Base-by-base conservation (phyloP, 164 flowering plant species). In the Echeveria elegans region DNA sequence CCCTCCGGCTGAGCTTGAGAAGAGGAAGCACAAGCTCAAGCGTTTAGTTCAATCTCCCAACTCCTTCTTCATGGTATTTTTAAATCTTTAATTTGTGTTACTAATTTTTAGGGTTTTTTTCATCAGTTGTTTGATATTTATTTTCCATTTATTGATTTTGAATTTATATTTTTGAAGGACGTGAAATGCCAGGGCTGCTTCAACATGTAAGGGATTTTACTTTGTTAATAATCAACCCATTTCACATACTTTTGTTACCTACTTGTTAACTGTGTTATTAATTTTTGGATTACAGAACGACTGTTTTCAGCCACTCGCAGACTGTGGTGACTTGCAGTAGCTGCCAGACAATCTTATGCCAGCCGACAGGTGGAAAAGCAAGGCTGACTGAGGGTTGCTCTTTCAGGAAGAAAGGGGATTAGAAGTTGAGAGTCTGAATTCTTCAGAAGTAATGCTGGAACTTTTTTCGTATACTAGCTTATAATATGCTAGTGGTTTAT, bases 351-450 rank as follows among this genome's bases (percentile, higher is more conserved):
- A 59, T 68, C 12, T 70, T 73, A 66, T 73, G 75, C 71, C 75
- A 73, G 71, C 75, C 75, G 10, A 69, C 75, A 1, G 75, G 75
- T 31, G 75, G 75, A 14, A 43, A 47, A 1, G 72, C 75, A 6
- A 73, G 72, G 58, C 72, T 73, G 23, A 73, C 75, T 6, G 75
- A 73, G 66, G 75, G 75, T n/a, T 73, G 75, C 63, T 73, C 75
- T 63, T 73, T 73, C 65, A 73, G 75, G 69, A 73, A 36, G 63
- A 73, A 73, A 65, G 72, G 63, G 4, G 75, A 73, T n/a, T 73
- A 34, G 66, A 26, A 19, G 62, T 28, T 29, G 5, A 12, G 61
- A 14, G 32, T 14, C 4, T 4, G 2, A 12, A 56, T 11, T 28
- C 10, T 56, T 28, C 0, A 28, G 11, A 1, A 48, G 53, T 48